Base-by-base conservation (phyloP, 768 basidiomycete species). In the Porphyrellus cyaneotinctus region DNA sequence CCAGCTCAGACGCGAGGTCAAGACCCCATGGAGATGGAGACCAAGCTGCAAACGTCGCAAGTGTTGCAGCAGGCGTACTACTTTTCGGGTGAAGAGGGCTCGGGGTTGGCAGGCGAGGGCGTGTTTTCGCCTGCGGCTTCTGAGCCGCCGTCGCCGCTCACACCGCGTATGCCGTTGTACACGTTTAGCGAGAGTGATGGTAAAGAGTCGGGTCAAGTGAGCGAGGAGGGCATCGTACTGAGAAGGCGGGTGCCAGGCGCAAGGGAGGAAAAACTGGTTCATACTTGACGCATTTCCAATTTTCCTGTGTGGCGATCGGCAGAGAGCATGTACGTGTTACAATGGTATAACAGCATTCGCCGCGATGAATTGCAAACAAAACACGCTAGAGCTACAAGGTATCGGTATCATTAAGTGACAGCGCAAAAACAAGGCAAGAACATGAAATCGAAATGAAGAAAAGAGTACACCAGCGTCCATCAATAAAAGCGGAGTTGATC, bases 401-500 rank as follows among this genome's bases (percentile, higher is more conserved):
- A 23, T 22, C 44, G 28, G 54, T 45, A 59, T 51, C 37, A 44
- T 50, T 44, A 36, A 44, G 43, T 13, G 26, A 57, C 23, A 45
- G 4, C 18, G 14, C 14, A 24, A 31, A 33, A 17, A 22, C 31
- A 28, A 10, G 23, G 37, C 3, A 24, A 6, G 7, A 20, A 28
- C 9, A 24, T 12, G 18, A 38, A 31, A 48, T 4, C 26, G 15
- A 23, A 46, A 24, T 10, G 20, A 31, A 37, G 47, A 43, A 32
- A 54, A 47, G n/a, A 18, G 13, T 33, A 23, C 31, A 9, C 12
- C 22, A 39, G 10, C 32, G 41, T 45, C 28, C 43, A 43, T 69
- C 57, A 69, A 49, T 64, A 69, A 62, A 94, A 94, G 53, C 91
- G 82, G 54, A 94, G 75, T 71, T 94, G 91, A 61, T 92, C 91